Evolutionary conservation across 164 flowering plant species (phyloP).

Genomic region (Liriodendron chinense): DNA sequence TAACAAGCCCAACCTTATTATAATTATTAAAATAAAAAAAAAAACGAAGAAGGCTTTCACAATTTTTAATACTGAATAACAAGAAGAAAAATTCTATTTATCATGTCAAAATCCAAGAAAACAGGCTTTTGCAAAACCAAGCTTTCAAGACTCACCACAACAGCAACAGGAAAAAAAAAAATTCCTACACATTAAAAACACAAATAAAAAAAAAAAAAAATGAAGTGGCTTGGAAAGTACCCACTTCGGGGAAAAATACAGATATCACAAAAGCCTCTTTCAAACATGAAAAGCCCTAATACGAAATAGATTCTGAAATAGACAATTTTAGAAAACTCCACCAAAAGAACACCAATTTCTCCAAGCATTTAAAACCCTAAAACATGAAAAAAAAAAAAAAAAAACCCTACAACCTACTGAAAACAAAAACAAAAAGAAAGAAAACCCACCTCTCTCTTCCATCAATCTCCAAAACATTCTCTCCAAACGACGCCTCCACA

Average conservation of each 20-base stretch:
- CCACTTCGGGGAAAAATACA: background rate
- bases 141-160: too few species aligned
- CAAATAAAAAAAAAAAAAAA: too few species aligned
- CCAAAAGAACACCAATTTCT: background rate
- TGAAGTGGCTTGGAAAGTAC: background rate
- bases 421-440: background rate
- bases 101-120: background rate
- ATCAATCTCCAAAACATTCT: slow-evolving; percentile 57
- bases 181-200: too few species aligned
- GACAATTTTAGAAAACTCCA: background rate
- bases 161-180: too few species aligned
- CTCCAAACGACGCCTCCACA: slow-evolving; percentile 58
- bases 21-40: too few species aligned
- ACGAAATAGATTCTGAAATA: background rate
- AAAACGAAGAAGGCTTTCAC: background rate
- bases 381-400: background rate
- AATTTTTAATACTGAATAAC: too few species aligned
- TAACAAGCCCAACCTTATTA: too few species aligned
- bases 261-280: background rate
- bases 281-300: background rate
- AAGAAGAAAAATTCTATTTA: too few species aligned
- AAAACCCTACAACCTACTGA: background rate
- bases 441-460: slow-evolving; percentile 58
- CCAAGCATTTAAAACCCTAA: background rate
- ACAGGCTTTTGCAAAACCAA: background rate